These are phyloP conservation scores for Penicillium subrubescens DNA, from an alignment of 495 filamentous ascomycete species.

Conservation along the genomic window DNA sequence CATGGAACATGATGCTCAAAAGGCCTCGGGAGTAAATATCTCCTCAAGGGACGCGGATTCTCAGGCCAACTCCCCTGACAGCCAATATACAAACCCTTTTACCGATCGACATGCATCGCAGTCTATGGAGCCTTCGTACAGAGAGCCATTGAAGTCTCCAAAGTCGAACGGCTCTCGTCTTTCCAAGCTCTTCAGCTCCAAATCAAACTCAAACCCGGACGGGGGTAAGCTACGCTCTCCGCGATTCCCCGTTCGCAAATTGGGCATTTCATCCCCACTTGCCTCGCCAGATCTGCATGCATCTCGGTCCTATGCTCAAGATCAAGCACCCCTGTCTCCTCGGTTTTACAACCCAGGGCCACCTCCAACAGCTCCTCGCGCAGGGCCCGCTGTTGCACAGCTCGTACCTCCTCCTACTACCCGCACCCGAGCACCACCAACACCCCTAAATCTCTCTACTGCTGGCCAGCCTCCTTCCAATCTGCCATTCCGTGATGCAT, in stretches of 20 bases:
- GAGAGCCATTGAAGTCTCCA: constrained; percentile 27
- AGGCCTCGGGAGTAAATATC: constrained; percentile 43
- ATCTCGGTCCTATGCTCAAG: constrained; percentile 48
- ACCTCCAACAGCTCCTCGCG: constrained; percentile 47
- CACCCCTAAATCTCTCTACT: constrained; percentile 40
- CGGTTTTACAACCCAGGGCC: constrained; percentile 60
- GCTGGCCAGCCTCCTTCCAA: constrained; percentile 32
- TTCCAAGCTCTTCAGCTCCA: constrained; percentile 55
- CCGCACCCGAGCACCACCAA: constrained; percentile 33
- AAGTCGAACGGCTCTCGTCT: constrained; percentile 39
- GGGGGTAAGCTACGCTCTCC: constrained; percentile 53
- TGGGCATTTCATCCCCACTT: constrained; percentile 61
- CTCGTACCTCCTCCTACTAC: constrained; percentile 22
- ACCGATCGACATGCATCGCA: constrained; percentile 34
- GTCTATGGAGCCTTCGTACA: constrained; percentile 20
- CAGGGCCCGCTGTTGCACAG: constrained; percentile 20
- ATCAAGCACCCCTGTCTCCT: constrained; percentile 58
- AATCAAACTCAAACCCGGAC: constrained; percentile 57
- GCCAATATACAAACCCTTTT: constrained; percentile 41
- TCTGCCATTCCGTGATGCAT: constrained; percentile 62
- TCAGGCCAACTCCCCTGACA: constrained; percentile 38
- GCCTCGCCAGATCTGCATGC: constrained; percentile 48
- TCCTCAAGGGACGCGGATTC: constrained; percentile 22
- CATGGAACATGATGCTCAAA: constrained; percentile 82
- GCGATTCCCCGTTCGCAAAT: constrained; percentile 52